Base-by-base conservation (phyloP, 495 filamentous ascomycete genomes). In the Penicillium flavigenum region DNA sequence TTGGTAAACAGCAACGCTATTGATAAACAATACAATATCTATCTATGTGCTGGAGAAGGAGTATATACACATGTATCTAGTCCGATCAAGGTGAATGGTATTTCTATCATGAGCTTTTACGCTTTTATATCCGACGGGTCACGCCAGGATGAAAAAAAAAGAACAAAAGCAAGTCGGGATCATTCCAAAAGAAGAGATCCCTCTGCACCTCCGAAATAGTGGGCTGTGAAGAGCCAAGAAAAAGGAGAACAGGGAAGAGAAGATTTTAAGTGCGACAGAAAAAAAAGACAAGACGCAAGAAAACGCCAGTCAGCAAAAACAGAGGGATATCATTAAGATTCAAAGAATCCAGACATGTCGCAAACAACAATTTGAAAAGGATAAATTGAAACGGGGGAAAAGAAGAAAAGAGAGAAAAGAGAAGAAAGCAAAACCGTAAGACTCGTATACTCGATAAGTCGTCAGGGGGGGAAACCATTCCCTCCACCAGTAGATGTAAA, bases 261-360 rank as follows among this genome's bases (percentile, higher is more conserved):
- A 51, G 12, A 19, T 14, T 36, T 14, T 2, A 39, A 38, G 14
- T 3, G 6, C 36, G 16, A 22, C 22, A 54, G 31, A 41, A 0
- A 57, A 26, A 41, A 34, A 53, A 62, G 47, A 57, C 32, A 52
- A 55, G 62, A 55, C 60, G 11, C 20, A 48, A 36, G 26, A 19
- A 38, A n/a, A 52, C 24, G 60, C 59, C 62, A 52, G 58, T 61
- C 63, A 53, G 51, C 12, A 26, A 56, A 57, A 66, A 68, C 63
- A 68, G 65, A 68, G 66, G 66, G 66, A 68, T 68, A 68, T 68
- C 66, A 68, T 66, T 57, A 62, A 61, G 63, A 66, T 65, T 63
- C 65, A 63, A 61, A 57, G 53, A 64, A 65, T 51, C 59, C 55
- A 62, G 56, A 57, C 59, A 59, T 52, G 36, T 52, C 16, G 36